Percentiles rank a stretch among this genome's conserved stretches.
Evolutionary conservation across 345 rosid species (phyloP).

Genomic region (Durio zibethinus): DNA sequence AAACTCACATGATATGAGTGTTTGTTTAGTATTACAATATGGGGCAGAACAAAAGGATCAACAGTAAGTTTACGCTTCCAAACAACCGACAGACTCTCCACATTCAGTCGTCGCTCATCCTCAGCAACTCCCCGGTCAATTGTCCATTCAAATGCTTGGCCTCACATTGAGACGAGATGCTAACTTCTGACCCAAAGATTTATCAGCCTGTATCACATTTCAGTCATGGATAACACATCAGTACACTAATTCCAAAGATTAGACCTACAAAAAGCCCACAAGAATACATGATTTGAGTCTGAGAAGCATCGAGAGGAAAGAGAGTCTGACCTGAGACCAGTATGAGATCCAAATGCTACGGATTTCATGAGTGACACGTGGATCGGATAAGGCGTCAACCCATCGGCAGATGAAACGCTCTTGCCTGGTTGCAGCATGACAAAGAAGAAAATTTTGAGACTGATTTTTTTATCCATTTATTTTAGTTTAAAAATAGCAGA

Average conservation of each 20-base stretch:
- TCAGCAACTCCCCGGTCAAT: background rate
- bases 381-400: conserved; percentile 71
- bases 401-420: conserved; percentile 72
- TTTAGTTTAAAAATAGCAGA: background rate
- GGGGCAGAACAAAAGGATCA: background rate
- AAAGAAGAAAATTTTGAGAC: background rate
- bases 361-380: conserved; percentile 83
- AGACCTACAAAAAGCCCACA: background rate
- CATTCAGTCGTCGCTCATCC: background rate
- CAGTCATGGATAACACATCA: background rate
- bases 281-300: background rate
- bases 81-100: background rate
- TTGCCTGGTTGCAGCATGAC: conserved; percentile 51
- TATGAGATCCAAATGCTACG: conserved; percentile 83
- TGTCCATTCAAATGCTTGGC: conserved; percentile 57
- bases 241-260: background rate
- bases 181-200: conserved; percentile 75
- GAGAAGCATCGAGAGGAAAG: background rate
- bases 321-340: conserved; percentile 63
- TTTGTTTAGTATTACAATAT: conserved; percentile 11
- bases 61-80: conserved; percentile 1
- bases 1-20: background rate
- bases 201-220: conserved; percentile 45
- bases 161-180: conserved; percentile 67
- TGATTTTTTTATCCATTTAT: background rate